A percentile compares a stretch with the other conserved stretches of the same genome.
phyloP scores from a whole-genome alignment of 1,284 basidiomycete genomes.

The Trichosporon sp. region DNA sequence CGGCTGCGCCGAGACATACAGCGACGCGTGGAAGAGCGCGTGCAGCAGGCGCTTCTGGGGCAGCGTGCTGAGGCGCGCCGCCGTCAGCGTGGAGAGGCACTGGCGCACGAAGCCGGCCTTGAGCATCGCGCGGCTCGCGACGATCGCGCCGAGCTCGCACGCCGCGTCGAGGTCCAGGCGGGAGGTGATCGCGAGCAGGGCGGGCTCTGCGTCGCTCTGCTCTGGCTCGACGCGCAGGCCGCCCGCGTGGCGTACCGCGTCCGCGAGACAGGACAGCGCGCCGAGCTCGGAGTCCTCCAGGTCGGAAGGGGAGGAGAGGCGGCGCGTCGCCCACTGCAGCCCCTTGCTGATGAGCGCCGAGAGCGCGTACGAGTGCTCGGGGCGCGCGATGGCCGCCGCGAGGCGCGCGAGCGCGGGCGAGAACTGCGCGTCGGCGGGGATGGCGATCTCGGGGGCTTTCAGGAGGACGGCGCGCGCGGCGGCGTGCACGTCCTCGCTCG shows the following conservation, averaged over 20 bases:
- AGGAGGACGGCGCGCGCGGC: constrained; percentile 12
- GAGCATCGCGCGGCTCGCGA: constrained; percentile 50
- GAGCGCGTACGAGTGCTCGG: constrained; percentile 8
- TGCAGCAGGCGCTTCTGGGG: constrained; percentile 53
- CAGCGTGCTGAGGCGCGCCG: background rate
- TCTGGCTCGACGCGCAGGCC: constrained; percentile 50
- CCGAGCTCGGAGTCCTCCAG: constrained; percentile 17
- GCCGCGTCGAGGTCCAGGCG: constrained; percentile 54
- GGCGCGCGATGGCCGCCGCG: background rate
- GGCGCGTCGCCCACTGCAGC: constrained; percentile 24
- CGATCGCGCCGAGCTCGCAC: constrained; percentile 55
- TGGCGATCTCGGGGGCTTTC: background rate
- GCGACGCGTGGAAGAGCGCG: constrained; percentile 66
- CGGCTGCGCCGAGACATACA: constrained; percentile 73
- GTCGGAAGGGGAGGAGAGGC: constrained; percentile 20
- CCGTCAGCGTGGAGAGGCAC: constrained; percentile 25
- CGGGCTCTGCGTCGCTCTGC: constrained; percentile 65
- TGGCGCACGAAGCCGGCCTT: constrained; percentile 54
- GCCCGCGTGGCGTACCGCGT: constrained; percentile 2
- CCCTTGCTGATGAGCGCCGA: constrained; percentile 24
- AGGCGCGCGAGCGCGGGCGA: constrained; percentile 11
- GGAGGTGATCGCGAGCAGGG: constrained; percentile 64
- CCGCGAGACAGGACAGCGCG: constrained; percentile 8
- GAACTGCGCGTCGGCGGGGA: background rate
- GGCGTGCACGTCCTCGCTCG: constrained; percentile 3